These are phyloP conservation scores for Colletotrichum salicis DNA, from an alignment of 2,329 filamentous ascomycete genomes.

Conservation along the genomic window DNA sequence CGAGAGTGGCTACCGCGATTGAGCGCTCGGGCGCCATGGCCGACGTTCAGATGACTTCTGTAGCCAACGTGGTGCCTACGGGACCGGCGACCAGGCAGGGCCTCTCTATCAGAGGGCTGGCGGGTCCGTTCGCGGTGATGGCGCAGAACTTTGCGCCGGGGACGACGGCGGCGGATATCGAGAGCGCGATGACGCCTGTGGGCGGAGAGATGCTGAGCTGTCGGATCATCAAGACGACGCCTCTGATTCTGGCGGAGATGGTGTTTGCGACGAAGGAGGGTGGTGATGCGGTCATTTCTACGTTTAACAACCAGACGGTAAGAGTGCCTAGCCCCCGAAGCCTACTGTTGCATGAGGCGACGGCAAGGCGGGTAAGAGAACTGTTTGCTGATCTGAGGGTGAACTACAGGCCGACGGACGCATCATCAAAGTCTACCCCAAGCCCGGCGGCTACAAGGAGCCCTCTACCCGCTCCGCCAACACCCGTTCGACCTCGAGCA, in stretches of 20 bases:
- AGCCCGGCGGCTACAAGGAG: slow-evolving; percentile 58
- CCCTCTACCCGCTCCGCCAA: slow-evolving; percentile 42
- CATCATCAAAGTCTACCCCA: slow-evolving; percentile 78
- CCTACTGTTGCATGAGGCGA: neutral
- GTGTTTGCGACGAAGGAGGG: slow-evolving; percentile 77
- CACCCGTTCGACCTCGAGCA: slow-evolving; percentile 44
- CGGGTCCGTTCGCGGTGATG: slow-evolving; percentile 77
- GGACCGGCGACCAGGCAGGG: slow-evolving; percentile 52
- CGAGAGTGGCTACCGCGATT: slow-evolving; percentile 58
- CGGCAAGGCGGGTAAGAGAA: too few relatives aligned
- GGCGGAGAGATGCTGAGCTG: slow-evolving; percentile 76
- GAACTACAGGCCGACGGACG: slow-evolving; percentile 74
- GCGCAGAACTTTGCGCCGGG: slow-evolving; percentile 86
- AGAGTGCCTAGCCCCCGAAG: neutral
- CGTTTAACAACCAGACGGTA: slow-evolving; percentile 83
- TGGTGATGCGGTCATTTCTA: slow-evolving; percentile 78
- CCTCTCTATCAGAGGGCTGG: slow-evolving; percentile 78
- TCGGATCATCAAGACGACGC: slow-evolving; percentile 72
- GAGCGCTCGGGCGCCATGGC: slow-evolving; percentile 49
- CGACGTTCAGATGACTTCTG: slow-evolving; percentile 41
- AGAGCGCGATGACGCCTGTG: slow-evolving; percentile 82
- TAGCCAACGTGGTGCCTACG: slow-evolving; percentile 37
- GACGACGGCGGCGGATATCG: slow-evolving; percentile 84
- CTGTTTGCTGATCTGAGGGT: neutral
- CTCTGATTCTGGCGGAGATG: slow-evolving; percentile 82